These are phyloP conservation scores for Dactylellina leptospora DNA, from an alignment of 2,329 filamentous ascomycete genomes.

Conservation along the genomic window DNA sequence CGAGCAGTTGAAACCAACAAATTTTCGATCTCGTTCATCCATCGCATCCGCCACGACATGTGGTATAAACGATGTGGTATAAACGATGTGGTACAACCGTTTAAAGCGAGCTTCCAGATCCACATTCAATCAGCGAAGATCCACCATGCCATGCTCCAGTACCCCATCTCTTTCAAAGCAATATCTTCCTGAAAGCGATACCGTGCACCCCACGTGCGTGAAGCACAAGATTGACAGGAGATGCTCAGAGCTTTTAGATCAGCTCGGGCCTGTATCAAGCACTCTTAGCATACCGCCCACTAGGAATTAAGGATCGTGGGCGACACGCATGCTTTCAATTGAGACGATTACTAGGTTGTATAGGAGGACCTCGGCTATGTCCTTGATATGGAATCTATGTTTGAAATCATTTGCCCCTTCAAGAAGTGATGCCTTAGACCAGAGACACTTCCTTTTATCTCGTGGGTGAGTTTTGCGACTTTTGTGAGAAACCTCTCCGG, in stretches of 20 bases:
- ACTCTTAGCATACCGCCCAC: neutral
- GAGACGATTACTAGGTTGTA: neutral
- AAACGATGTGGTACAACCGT: neutral
- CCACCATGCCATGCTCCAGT: neutral
- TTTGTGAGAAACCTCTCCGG: too few relatives aligned
- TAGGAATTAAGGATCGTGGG: neutral
- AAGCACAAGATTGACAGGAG: slow-evolving; percentile 11
- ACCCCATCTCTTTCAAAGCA: neutral
- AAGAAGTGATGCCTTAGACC: too few relatives aligned
- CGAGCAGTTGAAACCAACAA: slow-evolving; percentile 25
- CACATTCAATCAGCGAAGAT: slow-evolving; percentile 1
- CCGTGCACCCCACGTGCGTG: slow-evolving; percentile 13
- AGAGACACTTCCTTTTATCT: too few relatives aligned
- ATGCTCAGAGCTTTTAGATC: neutral
- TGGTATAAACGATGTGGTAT: neutral
- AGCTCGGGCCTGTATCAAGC: neutral
- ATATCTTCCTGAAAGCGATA: neutral
- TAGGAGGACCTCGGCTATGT: too few relatives aligned
- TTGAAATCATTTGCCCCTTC: too few relatives aligned
- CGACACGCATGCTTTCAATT: neutral
- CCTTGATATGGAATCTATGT: too few relatives aligned
- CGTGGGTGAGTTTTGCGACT: too few relatives aligned
- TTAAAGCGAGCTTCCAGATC: slow-evolving; percentile 2
- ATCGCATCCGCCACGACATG: too few relatives aligned
- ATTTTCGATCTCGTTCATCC: neutral